Evolutionary conservation across 768 basidiomycete species (phyloP).

Genomic region (Lactarius akahatsu): DNA sequence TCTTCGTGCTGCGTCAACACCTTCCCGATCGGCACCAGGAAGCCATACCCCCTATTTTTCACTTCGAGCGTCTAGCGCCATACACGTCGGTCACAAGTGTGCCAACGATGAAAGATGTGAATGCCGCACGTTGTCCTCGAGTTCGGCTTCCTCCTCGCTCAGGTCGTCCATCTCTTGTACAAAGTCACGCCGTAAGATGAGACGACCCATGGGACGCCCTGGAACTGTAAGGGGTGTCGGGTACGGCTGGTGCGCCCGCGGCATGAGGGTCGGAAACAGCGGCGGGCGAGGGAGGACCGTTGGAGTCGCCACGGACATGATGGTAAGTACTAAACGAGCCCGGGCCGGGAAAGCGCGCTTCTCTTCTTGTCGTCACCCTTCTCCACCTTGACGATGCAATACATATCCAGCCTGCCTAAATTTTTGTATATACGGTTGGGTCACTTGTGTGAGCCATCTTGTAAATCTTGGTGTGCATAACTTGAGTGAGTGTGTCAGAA

Average conservation of each 20-base stretch:
- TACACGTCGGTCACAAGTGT: background rate
- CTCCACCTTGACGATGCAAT: too few species aligned
- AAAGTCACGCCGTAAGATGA: constrained; percentile 66
- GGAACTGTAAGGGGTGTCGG: constrained; percentile 56
- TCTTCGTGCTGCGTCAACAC: constrained; percentile 75
- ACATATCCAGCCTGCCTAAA: too few species aligned
- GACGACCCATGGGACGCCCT: constrained; percentile 51
- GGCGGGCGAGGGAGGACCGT: constrained; percentile 68
- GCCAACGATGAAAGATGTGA: background rate
- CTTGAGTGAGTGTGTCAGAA: too few species aligned
- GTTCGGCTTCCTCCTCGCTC: constrained; percentile 78
- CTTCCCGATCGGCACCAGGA: constrained; percentile 72
- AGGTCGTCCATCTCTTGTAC: constrained; percentile 79
- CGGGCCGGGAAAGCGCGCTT: too few species aligned
- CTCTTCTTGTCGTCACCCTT: too few species aligned
- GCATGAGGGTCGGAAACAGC: constrained; percentile 63
- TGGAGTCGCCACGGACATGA: constrained; percentile 60
- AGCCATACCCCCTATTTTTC: constrained; percentile 63
- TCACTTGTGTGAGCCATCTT: too few species aligned
- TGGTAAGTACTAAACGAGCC: background rate
- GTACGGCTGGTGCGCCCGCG: constrained; percentile 62
- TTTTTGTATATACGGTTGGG: too few species aligned
- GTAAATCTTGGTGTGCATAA: too few species aligned
- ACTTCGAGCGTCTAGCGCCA: constrained; percentile 52
- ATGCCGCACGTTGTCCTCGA: constrained; percentile 67